phyloP scores from a whole-genome alignment of 305 asterid species.

The Fraxinus greggii region DNA sequence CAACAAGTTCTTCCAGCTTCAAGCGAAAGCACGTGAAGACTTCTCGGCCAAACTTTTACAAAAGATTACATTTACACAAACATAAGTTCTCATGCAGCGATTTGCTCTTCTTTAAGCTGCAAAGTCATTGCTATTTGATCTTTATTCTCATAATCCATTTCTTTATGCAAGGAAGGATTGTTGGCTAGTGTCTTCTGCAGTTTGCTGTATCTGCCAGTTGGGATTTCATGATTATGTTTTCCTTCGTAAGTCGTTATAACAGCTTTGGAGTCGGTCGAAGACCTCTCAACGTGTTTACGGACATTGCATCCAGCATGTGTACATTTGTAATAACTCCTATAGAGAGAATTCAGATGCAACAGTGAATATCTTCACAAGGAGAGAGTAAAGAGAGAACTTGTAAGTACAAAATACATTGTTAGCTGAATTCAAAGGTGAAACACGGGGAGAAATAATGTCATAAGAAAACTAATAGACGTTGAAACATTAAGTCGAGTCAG shows the following conservation, averaged over 20 bases:
- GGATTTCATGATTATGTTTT: constrained; percentile 80
- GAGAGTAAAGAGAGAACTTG: not conserved
- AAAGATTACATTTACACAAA: not conserved
- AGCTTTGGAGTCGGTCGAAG: constrained; percentile 74
- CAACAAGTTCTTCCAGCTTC: not conserved
- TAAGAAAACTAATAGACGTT: not conserved
- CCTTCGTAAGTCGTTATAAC: constrained; percentile 92
- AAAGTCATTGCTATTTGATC: constrained; percentile 44
- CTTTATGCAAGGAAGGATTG: constrained; percentile 34
- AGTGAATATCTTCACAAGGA: not conserved
- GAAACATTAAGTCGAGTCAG: not conserved
- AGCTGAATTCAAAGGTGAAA: not conserved
- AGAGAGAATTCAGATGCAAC: constrained; percentile 10
- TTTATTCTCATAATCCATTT: constrained; percentile 38
- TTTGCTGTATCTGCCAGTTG: constrained; percentile 50
- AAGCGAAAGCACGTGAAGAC: not conserved
- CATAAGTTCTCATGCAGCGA: constrained; percentile 32
- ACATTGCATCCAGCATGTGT: constrained; percentile 86
- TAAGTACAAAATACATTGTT: not conserved
- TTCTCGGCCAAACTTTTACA: not conserved
- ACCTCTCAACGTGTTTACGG: constrained; percentile 92
- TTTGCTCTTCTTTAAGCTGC: constrained; percentile 58
- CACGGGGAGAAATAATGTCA: not conserved
- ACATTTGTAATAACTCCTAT: constrained; percentile 93
- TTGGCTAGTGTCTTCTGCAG: constrained; percentile 32